Conservation (phyloP, 2,329 filamentous ascomycete species). For the Grosmannia huntii region DNA sequence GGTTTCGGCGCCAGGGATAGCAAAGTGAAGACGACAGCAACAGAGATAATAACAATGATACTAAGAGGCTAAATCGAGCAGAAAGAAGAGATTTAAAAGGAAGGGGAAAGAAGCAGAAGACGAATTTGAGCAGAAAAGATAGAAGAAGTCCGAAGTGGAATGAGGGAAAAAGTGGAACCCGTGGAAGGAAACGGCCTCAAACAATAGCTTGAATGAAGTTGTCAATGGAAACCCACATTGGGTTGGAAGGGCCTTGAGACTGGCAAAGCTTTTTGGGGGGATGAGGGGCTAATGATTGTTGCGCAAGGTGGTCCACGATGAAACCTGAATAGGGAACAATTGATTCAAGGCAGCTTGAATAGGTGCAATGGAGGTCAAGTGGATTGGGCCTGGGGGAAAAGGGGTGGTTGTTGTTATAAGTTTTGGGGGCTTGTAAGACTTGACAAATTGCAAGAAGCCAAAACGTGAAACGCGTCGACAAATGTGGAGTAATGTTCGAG, state of each 20-base stretch:
- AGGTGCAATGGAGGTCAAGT: neutral
- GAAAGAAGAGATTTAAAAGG: neutral
- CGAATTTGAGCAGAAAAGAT: neutral
- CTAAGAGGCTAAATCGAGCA: neutral
- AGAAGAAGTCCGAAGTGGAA: neutral
- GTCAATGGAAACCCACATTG: constrained; percentile 1
- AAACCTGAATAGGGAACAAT: neutral
- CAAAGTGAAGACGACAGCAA: neutral
- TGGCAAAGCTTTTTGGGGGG: neutral
- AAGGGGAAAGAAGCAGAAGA: neutral
- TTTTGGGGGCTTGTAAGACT: neutral
- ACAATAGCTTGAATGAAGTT: constrained; percentile 1
- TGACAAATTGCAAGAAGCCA: neutral
- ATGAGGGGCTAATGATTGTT: neutral
- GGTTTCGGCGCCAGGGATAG: neutral
- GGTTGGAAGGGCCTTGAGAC: neutral
- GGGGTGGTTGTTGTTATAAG: neutral
- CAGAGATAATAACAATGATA: neutral
- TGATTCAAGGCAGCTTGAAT: neutral
- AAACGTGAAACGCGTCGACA: neutral
- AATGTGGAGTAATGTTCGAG: neutral
- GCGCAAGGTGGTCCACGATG: neutral
- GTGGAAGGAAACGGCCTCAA: constrained; percentile 2
- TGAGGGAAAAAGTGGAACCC: neutral
- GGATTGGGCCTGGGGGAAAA: neutral